Conservation (phyloP, 495 filamentous ascomycete genomes). For the Cudoniella acicularis region DNA sequence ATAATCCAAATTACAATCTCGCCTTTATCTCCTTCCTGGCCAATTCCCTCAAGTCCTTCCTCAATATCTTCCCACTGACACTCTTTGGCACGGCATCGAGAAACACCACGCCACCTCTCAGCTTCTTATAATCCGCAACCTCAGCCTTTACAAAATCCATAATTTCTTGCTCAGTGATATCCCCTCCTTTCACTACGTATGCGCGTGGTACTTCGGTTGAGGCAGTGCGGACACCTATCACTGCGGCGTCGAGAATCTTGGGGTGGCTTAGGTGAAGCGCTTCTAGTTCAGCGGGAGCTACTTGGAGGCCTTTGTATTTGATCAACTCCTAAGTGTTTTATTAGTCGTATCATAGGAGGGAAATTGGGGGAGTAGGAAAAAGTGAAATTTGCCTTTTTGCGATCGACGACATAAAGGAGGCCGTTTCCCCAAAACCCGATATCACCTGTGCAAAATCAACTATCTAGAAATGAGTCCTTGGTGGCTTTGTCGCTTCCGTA, state of each 20-base stretch:
- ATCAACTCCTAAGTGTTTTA: slow-evolving; percentile 65
- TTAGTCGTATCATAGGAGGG: slow-evolving; percentile 47
- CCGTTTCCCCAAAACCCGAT: slow-evolving; percentile 41
- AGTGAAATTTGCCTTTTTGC: too few species aligned
- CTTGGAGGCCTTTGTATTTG: slow-evolving; percentile 83
- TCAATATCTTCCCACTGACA: slow-evolving; percentile 64
- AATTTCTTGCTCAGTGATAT: slow-evolving; percentile 31
- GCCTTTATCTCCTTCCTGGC: slow-evolving; percentile 7
- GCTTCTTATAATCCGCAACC: slow-evolving; percentile 61
- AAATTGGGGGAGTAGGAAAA: too few species aligned
- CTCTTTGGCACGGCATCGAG: slow-evolving; percentile 61
- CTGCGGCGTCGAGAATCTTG: slow-evolving; percentile 67
- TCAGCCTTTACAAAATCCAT: slow-evolving; percentile 53
- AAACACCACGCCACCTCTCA: slow-evolving; percentile 65
- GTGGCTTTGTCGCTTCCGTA: slow-evolving; percentile 53
- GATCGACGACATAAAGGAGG: slow-evolving; percentile 43
- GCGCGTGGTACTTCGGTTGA: slow-evolving; percentile 65
- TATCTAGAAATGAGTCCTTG: slow-evolving; percentile 46
- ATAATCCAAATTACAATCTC: slow-evolving; percentile 6
- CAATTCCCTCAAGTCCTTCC: slow-evolving; percentile 48
- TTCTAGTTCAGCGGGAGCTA: slow-evolving; percentile 86
- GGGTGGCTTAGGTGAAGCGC: slow-evolving; percentile 68
- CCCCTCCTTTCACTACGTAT: slow-evolving; percentile 41
- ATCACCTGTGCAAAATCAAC: slow-evolving; percentile 69
- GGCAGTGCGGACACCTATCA: slow-evolving; percentile 60